Percentiles rank a stretch among this genome's conserved stretches.
These are phyloP conservation scores for Austroboletus olivaceoglutinosus DNA, from an alignment of 1,284 basidiomycete species.

Conservation along the genomic window DNA sequence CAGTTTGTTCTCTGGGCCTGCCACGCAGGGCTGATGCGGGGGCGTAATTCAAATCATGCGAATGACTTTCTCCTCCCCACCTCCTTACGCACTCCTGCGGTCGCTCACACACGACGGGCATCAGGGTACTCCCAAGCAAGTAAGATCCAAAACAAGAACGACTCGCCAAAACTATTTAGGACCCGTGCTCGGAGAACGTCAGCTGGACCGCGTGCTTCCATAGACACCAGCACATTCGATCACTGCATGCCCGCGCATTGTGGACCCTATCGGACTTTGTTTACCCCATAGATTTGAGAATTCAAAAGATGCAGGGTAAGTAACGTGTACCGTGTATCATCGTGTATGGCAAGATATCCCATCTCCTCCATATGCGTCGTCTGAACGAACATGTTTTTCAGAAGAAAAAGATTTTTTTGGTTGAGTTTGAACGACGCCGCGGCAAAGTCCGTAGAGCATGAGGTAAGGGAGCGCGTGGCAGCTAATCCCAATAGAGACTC, in stretches of 20 bases:
- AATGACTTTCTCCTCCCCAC: neutral
- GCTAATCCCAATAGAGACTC: neutral
- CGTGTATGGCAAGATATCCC: no score
- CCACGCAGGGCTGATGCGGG: neutral
- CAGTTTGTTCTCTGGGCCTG: neutral
- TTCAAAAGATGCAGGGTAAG: no score
- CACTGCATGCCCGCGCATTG: no score
- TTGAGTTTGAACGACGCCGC: neutral
- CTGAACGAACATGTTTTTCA: no score
- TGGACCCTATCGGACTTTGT: no score
- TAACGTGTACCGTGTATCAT: no score
- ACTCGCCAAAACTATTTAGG: neutral
- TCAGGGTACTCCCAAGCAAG: neutral
- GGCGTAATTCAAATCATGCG: neutral
- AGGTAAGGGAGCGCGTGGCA: neutral
- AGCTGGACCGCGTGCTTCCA: neutral
- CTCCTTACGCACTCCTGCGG: neutral
- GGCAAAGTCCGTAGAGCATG: neutral
- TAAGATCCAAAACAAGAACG: neutral
- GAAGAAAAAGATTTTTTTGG: no score
- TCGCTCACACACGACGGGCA: no score
- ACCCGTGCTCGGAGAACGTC: neutral
- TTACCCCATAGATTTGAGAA: no score
- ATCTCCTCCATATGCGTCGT: no score
- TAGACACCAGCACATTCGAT: no score